Conservation (phyloP, 768 basidiomycete species). For the Omphalotus guepiniiformis region DNA sequence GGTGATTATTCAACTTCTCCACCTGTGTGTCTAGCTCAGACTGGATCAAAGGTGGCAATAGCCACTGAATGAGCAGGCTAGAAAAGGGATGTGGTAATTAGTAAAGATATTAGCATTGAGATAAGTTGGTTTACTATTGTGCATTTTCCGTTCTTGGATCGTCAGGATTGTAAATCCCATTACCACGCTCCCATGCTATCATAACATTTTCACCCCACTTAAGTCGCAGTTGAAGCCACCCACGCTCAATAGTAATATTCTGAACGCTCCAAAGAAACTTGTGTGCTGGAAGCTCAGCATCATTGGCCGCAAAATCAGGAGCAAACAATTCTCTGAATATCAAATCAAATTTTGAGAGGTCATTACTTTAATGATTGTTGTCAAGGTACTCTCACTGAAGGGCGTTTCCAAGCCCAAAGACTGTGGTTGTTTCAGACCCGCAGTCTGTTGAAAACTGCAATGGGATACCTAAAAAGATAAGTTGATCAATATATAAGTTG, state of each 20-base stretch:
- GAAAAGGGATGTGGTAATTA: background rate
- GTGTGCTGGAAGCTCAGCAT: conserved; percentile 23
- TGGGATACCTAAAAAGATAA: conserved; percentile 22
- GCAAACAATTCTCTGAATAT: conserved; percentile 17
- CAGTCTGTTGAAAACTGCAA: conserved; percentile 28
- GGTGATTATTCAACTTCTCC: conserved; percentile 16
- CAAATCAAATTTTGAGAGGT: background rate
- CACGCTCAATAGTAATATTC: conserved; percentile 25
- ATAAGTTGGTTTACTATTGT: conserved; percentile 15
- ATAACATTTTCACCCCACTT: conserved; percentile 25
- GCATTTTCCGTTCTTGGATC: conserved; percentile 1
- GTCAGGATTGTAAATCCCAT: conserved; percentile 16
- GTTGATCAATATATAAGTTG: no score
- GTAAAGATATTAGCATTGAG: background rate
- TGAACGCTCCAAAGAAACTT: conserved; percentile 21
- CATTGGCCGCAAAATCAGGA: conserved; percentile 11
- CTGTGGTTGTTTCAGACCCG: conserved; percentile 22
- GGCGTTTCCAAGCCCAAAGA: conserved; percentile 24
- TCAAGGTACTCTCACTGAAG: conserved; percentile 17
- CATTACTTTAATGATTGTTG: background rate
- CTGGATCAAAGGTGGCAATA: conserved; percentile 26
- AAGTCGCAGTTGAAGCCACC: conserved; percentile 22
- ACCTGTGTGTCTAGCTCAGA: conserved; percentile 18
- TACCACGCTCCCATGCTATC: conserved; percentile 17
- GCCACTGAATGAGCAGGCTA: conserved; percentile 25